These are phyloP conservation scores for Monilinia fructigena DNA, from an alignment of 2,329 filamentous ascomycete genomes.

Conservation along the genomic window DNA sequence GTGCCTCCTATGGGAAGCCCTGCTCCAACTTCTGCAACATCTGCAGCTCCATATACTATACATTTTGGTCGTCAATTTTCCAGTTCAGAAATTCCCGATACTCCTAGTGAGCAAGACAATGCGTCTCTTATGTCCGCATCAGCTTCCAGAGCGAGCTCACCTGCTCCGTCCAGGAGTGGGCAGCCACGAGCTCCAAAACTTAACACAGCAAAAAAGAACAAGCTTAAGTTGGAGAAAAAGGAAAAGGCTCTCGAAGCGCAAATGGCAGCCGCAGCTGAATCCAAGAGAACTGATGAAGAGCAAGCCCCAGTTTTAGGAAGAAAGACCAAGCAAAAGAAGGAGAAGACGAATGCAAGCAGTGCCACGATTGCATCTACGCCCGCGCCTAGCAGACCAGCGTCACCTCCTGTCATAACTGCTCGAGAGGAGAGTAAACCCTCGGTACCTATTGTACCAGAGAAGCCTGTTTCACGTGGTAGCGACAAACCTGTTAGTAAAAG, in stretches of 20 bases:
- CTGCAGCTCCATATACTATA: conserved; percentile 43
- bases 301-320: conserved; percentile 72
- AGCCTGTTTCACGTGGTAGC: conserved; percentile 5
- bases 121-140: conserved; percentile 72
- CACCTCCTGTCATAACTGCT: conserved; percentile 29
- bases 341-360: conserved; percentile 48
- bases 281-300: conserved; percentile 45
- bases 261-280: conserved; percentile 51
- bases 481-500: conserved; percentile 26
- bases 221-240: conserved; percentile 66
- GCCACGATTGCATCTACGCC: conserved; percentile 36
- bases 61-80: conserved; percentile 52
- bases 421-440: conserved; percentile 15
- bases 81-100: conserved; percentile 59
- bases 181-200: conserved; percentile 59
- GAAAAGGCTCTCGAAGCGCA: conserved; percentile 58
- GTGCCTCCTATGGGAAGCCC: conserved; percentile 43
- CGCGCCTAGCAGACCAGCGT: conserved; percentile 33
- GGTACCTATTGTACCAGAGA: not conserved
- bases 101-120: conserved; percentile 74
- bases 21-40: conserved; percentile 39
- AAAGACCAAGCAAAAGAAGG: conserved; percentile 85
- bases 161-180: conserved; percentile 64
- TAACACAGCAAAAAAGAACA: conserved; percentile 71
- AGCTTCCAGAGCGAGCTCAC: conserved; percentile 69